A percentile compares a stretch with the other conserved stretches of the same genome.
Conservation (phyloP, 495 filamentous ascomycete species). For the Parmelia sp. region DNA sequence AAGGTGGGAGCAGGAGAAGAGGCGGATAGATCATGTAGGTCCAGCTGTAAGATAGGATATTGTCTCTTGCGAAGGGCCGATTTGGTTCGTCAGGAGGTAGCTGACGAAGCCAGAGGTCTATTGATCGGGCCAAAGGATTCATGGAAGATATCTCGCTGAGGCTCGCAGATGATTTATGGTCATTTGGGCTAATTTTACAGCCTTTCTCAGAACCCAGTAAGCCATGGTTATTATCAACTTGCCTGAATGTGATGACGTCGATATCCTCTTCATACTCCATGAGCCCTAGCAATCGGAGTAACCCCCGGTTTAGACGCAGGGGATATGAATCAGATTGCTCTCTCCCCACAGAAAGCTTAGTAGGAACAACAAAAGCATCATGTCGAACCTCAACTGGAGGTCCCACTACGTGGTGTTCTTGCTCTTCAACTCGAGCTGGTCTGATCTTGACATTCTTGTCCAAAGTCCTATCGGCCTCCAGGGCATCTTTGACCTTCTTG, state of each 20-base stretch:
- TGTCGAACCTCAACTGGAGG: not conserved
- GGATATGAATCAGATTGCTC: not conserved
- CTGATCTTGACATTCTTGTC: conserved; percentile 19
- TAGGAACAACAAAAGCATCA: conserved; percentile 4
- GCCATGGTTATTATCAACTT: not conserved
- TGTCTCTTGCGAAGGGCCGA: not conserved
- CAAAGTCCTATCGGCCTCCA: conserved; percentile 8
- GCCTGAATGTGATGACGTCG: not conserved
- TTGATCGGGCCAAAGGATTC: conserved; percentile 6
- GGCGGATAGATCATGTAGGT: conserved; percentile 63
- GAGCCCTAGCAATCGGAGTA: not conserved
- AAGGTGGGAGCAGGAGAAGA: conserved; percentile 58
- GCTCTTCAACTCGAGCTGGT: not conserved
- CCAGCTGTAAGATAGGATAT: conserved; percentile 24
- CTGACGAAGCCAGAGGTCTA: conserved; percentile 7
- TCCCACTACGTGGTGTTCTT: not conserved
- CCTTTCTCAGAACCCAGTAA: not conserved
- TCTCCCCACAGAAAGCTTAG: not conserved
- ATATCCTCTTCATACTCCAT: not conserved
- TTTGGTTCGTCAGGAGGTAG: not conserved
- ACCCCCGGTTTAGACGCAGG: not conserved
- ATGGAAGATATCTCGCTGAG: not conserved
- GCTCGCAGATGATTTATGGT: not conserved
- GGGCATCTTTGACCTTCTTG: conserved; percentile 16
- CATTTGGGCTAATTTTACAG: not conserved